phyloP scores from a whole-genome alignment of 164 flowering plant species.

The Paratinospora sagittata region DNA sequence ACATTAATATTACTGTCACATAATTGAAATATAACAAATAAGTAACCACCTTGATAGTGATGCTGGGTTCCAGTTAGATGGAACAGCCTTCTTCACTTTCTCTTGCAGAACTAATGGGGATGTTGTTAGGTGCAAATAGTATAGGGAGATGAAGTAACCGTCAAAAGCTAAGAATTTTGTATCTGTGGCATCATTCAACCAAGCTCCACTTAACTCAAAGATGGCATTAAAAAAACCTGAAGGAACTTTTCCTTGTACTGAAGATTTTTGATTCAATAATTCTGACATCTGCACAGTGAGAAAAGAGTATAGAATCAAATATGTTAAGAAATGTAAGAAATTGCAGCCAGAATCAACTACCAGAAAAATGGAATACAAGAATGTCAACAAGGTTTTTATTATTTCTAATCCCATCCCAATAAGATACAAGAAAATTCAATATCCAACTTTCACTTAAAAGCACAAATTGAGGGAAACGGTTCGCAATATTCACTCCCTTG shows the following conservation, averaged over 20 bases:
- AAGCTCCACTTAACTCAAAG: slow-evolving; percentile 68
- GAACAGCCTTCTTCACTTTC: slow-evolving; percentile 73
- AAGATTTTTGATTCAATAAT: slow-evolving; percentile 77
- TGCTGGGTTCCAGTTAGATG: slow-evolving; percentile 56
- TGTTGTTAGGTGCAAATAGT: slow-evolving; percentile 65
- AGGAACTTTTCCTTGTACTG: slow-evolving; percentile 82
- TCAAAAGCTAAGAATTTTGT: slow-evolving; percentile 80
- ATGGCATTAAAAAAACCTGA: slow-evolving; percentile 79
- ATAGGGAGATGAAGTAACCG: slow-evolving; percentile 77
- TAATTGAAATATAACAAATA: not conserved
- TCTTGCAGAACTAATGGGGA: slow-evolving; percentile 65
- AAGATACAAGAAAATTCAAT: too few species aligned
- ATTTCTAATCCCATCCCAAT: too few species aligned
- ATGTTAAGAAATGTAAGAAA: not conserved
- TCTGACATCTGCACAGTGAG: slow-evolving; percentile 76
- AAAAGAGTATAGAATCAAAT: slow-evolving; percentile 3
- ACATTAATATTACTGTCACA: not conserved
- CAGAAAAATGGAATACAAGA: too few species aligned
- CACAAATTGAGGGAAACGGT: too few species aligned
- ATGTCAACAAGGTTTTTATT: too few species aligned
- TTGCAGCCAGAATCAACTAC: not conserved
- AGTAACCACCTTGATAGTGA: slow-evolving; percentile 49
- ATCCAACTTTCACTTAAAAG: too few species aligned
- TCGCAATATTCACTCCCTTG: too few species aligned
- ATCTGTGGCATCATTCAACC: slow-evolving; percentile 75